phyloP scores from a whole-genome alignment of 2,329 filamentous ascomycete species.

The Cladosporium sp. region DNA sequence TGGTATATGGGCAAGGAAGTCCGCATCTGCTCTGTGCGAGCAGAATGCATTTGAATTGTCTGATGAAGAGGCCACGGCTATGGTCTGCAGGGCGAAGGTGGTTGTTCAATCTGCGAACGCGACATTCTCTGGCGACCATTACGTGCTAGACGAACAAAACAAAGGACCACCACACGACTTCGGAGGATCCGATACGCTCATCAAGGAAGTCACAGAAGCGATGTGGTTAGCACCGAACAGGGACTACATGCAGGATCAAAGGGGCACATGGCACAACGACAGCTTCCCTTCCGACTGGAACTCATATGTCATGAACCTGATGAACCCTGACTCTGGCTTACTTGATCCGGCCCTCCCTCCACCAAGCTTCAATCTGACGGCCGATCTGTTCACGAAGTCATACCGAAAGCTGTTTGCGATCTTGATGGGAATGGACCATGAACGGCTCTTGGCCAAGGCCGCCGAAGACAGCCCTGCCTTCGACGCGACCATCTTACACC shows the following conservation, averaged over 20 bases:
- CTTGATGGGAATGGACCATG: constrained; percentile 45
- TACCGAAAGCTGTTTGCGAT: constrained; percentile 47
- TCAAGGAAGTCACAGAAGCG: not conserved
- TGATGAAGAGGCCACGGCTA: not conserved
- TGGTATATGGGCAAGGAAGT: constrained; percentile 33
- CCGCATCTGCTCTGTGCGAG: not conserved
- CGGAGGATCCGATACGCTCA: not conserved
- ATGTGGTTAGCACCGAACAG: not conserved
- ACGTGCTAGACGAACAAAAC: not conserved
- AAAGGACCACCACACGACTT: not conserved
- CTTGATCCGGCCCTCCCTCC: constrained; percentile 39
- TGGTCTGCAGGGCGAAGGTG: not conserved
- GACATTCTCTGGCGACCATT: not conserved
- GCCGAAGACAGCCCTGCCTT: not conserved
- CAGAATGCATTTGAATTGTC: not conserved
- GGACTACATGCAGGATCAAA: not conserved
- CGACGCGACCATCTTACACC: constrained; percentile 22
- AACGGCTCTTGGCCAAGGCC: constrained; percentile 39
- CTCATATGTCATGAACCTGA: constrained; percentile 47
- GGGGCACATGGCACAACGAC: constrained; percentile 51
- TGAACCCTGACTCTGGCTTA: constrained; percentile 33
- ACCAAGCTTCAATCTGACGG: constrained; percentile 36
- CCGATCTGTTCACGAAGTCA: constrained; percentile 27
- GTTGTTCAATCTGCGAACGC: not conserved
- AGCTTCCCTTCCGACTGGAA: constrained; percentile 47